These are phyloP conservation scores for Termitomyces sp. DNA, from an alignment of 768 basidiomycete genomes.

Conservation along the genomic window DNA sequence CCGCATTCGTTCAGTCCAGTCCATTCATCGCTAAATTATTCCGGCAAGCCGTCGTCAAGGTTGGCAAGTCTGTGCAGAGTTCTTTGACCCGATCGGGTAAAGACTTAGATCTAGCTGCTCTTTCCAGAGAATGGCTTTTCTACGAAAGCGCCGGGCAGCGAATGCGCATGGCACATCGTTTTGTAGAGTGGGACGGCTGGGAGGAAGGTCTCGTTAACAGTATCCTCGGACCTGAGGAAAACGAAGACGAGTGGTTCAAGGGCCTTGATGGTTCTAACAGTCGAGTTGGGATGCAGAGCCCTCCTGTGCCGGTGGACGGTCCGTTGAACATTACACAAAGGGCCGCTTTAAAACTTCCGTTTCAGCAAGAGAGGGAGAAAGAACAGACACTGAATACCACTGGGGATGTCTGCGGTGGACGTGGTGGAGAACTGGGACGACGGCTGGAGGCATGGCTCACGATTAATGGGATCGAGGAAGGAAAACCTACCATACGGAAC, in stretches of 20 bases:
- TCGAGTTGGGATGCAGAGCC: conserved; percentile 16
- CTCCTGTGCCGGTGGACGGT: conserved; percentile 10
- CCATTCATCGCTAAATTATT: conserved; percentile 70
- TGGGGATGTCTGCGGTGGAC: conserved; percentile 74
- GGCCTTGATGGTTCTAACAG: conserved; percentile 20
- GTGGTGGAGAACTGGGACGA: conserved; percentile 72
- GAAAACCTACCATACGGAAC: conserved; percentile 5
- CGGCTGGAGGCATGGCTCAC: conserved; percentile 72
- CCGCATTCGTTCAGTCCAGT: conserved; percentile 73
- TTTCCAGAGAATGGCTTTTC: conserved; percentile 68
- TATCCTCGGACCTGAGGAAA: conserved; percentile 67
- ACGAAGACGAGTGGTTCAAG: conserved; percentile 68
- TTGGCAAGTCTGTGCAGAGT: conserved; percentile 21
- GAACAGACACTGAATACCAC: conserved; percentile 66
- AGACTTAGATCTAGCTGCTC: conserved; percentile 28
- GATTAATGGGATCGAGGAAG: conserved; percentile 29
- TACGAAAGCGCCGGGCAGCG: conserved; percentile 62
- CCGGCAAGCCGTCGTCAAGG: conserved; percentile 52
- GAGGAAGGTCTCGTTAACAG: conserved; percentile 77
- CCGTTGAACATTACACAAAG: conserved; percentile 20
- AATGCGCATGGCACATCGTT: conserved; percentile 73
- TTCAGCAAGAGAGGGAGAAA: conserved; percentile 56
- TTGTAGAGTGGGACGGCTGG: conserved; percentile 88
- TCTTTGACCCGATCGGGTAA: conserved; percentile 19
- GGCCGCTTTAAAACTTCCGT: conserved; percentile 40